Percentiles rank a stretch among this genome's conserved stretches.
Evolutionary conservation across 139 green algal genomes (phyloP).

Genomic region (Tetraselmis striata): DNA sequence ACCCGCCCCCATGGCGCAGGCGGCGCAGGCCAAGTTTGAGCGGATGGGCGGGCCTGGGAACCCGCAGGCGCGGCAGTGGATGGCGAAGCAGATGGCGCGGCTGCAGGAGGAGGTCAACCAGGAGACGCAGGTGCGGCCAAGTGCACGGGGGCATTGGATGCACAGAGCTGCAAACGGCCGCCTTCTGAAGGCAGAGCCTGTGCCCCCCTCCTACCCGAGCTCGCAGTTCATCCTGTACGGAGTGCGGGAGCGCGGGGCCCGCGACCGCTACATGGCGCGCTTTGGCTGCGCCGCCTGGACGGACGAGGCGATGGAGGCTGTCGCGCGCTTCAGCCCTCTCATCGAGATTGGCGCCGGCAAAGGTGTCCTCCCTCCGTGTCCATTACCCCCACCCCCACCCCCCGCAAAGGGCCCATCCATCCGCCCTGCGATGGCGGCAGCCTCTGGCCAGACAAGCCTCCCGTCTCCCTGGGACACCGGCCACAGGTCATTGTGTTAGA

Average conservation of each 20-base stretch:
- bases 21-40: not conserved
- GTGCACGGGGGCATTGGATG: too few species aligned
- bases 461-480: too few species aligned
- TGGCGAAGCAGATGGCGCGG: not conserved
- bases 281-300: slow-evolving; percentile 7
- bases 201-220: too few species aligned
- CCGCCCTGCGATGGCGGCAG: too few species aligned
- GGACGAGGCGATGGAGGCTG: slow-evolving; percentile 1
- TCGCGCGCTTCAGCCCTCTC: not conserved
- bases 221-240: not conserved
- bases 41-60: not conserved
- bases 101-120: not conserved
- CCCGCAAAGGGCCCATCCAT: too few species aligned
- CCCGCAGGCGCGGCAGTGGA: not conserved
- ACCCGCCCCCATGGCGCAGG: too few species aligned
- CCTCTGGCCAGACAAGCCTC: too few species aligned
- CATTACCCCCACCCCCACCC: too few species aligned
- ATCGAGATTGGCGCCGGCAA: slow-evolving; percentile 6
- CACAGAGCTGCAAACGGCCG: too few species aligned
- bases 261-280: not conserved
- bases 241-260: not conserved
- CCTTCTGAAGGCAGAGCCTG: too few species aligned
- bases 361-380: too few species aligned
- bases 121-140: not conserved
- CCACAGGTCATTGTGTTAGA: too few species aligned